phyloP scores from a whole-genome alignment of 441 rosid genomes.

The Viola pubescens region DNA sequence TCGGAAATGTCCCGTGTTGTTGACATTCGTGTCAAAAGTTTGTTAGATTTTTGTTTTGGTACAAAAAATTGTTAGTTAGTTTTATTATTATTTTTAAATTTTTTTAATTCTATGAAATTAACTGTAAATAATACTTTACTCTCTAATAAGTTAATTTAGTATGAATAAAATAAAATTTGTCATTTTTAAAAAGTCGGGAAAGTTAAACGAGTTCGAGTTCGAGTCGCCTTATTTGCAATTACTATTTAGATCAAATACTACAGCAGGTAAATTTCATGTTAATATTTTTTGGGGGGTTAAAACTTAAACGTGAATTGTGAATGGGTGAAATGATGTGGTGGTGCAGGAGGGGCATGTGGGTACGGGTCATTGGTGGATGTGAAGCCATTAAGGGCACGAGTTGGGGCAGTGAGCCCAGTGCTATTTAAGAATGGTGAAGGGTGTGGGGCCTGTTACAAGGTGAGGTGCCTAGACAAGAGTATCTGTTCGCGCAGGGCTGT shows the following conservation, averaged over 20 bases:
- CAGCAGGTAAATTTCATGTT: no score
- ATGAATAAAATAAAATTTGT: no score
- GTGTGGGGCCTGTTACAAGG: conserved; percentile 89
- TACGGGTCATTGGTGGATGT: conserved; percentile 86
- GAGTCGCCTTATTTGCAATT: neutral
- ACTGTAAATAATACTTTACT: no score
- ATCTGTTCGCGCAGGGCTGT: conserved; percentile 78
- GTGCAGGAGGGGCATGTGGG: conserved; percentile 92
- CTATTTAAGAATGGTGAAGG: conserved; percentile 84
- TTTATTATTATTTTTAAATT: no score
- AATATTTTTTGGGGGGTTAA: no score
- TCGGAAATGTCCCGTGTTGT: neutral
- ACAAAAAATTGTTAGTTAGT: no score
- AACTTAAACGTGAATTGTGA: neutral
- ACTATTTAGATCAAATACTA: neutral
- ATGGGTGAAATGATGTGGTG: neutral
- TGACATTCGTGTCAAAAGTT: no score
- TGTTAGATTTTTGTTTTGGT: no score
- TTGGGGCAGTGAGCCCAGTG: conserved; percentile 82
- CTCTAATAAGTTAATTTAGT: no score
- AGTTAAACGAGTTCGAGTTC: neutral
- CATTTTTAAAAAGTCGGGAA: no score
- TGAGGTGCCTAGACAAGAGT: conserved; percentile 59
- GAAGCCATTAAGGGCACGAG: conserved; percentile 74
- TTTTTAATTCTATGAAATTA: no score